phyloP scores from a whole-genome alignment of 306 rosid genomes.

The Carpinus fangiana region DNA sequence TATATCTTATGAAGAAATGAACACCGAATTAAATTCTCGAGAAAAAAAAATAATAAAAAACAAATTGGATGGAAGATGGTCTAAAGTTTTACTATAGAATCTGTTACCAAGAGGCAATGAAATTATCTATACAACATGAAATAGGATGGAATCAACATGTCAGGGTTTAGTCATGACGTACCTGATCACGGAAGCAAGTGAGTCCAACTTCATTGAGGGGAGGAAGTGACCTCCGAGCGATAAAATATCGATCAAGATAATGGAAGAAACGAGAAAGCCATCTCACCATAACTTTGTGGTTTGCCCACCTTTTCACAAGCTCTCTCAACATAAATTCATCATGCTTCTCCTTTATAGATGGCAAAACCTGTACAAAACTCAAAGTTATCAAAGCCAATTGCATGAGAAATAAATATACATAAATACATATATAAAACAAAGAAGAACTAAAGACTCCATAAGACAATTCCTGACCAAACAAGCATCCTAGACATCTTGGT shows the following conservation, averaged over 20 bases:
- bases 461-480: not conserved
- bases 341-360: slow-evolving; percentile 69
- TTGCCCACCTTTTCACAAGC: slow-evolving; percentile 77
- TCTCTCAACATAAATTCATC: slow-evolving; percentile 67
- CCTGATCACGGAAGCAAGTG: slow-evolving; percentile 66
- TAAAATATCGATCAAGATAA: slow-evolving; percentile 57
- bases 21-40: too few relatives aligned
- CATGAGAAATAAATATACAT: not conserved
- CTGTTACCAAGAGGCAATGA: not conserved
- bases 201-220: slow-evolving; percentile 63
- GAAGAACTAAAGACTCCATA: not conserved
- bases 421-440: not conserved
- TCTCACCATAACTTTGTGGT: slow-evolving; percentile 71
- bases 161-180: slow-evolving; percentile 31
- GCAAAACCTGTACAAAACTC: slow-evolving; percentile 56
- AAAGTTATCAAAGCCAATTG: not conserved
- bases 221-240: slow-evolving; percentile 53
- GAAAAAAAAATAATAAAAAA: not conserved
- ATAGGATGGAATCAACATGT: not conserved
- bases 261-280: slow-evolving; percentile 65
- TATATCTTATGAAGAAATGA: not conserved
- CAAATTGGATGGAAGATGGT: not conserved
- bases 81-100: not conserved
- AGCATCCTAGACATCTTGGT: not conserved
- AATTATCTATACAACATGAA: not conserved